Evolutionary conservation across 495 filamentous ascomycete species (phyloP).

Genomic region (Cetradonia linearis): DNA sequence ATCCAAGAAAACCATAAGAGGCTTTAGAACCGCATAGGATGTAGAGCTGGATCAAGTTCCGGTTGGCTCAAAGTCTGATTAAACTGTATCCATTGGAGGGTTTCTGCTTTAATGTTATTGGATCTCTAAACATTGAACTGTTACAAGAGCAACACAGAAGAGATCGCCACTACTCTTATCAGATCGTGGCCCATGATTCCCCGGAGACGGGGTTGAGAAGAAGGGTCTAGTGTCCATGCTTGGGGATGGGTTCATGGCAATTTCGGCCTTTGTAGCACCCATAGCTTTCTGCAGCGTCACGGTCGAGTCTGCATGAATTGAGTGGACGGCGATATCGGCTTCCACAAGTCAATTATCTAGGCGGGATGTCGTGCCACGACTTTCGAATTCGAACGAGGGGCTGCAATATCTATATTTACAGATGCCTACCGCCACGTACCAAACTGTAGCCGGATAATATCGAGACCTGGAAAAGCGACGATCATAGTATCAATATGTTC

Average conservation of each 20-base stretch:
- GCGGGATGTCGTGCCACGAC: background rate
- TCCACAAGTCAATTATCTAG: background rate
- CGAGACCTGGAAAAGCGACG: background rate
- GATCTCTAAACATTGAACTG: background rate
- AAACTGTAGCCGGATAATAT: background rate
- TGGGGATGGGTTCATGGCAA: background rate
- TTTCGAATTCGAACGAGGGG: background rate
- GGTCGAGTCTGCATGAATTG: no score
- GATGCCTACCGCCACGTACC: background rate
- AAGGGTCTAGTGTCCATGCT: background rate
- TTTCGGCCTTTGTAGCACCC: background rate
- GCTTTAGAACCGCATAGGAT: background rate
- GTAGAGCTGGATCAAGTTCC: no score
- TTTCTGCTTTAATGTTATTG: background rate
- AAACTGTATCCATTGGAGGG: background rate
- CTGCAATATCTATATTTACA: background rate
- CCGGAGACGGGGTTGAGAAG: background rate
- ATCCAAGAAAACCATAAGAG: background rate
- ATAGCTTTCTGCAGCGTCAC: background rate
- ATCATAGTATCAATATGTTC: background rate
- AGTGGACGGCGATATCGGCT: background rate
- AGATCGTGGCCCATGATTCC: background rate
- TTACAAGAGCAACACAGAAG: background rate
- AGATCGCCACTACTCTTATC: background rate
- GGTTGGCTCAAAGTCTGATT: background rate